Evolutionary conservation across 768 basidiomycete genomes (phyloP), one percentile per base, ranked within the genome.

Genomic region (Rhodocollybia butyracea): DNA sequence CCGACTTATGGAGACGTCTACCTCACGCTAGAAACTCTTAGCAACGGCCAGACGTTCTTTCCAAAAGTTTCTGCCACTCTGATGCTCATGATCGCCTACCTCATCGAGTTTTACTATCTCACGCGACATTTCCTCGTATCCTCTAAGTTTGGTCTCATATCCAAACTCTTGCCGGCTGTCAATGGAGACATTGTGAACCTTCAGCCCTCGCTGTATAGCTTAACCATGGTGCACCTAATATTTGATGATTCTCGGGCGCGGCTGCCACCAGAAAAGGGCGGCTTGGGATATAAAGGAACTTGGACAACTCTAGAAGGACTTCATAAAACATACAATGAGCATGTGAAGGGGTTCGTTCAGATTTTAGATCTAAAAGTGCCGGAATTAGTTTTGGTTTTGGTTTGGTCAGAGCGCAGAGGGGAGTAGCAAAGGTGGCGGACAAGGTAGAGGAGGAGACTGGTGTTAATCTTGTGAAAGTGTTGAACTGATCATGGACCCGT

Each of bases 221-320:
- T 87, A 17, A 75, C 74, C 2, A 72, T 70, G 21, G 70, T 83
- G 1, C 84, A 86, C 59, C 63, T 86, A 45, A 73, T 87, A 27
- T 84, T 85, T 51, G 83, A 86, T 43, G 85, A 87, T 62, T 81
- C 82, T n/a, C 77, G 83, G 38, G 85, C 85, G 24, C 73, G 84
- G 3, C 64, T 82, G 38, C 60, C 79, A 3, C 79, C 83, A 0
- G 65, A 69, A 43, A 70, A 83, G 55, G 85, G 85, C 3, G 85
- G 85, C 1, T 71, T 88, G n/a, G 85, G 84, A 26, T 88, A 86
- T 62, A 63, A 66, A 30, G 83, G 84, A 3, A 68, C 72, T 1
- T 86, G 82, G 73, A 85, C 78, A 3, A 84, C 83, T 10, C 53
- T 82, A 12, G 74, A 84, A 60, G 86, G 78, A 1, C 53, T 85